A percentile compares a stretch with the other conserved stretches of the same genome.
Evolutionary conservation across 306 rosid species (phyloP).

Genomic region (Cicer bijugum): DNA sequence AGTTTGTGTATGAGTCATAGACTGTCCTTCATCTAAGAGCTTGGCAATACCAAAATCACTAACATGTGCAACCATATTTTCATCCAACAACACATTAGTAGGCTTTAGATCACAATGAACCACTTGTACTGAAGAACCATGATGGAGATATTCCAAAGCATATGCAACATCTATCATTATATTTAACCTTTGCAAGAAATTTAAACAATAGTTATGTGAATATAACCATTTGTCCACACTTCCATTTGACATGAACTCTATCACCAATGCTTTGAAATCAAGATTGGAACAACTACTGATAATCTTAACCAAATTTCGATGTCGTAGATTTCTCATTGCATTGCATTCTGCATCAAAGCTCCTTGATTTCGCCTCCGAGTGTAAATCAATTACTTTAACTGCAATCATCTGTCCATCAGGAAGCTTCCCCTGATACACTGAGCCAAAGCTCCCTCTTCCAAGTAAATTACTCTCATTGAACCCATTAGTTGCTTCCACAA

Average conservation of each 20-base stretch:
- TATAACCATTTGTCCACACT: slow-evolving; percentile 41
- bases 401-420: slow-evolving; percentile 35
- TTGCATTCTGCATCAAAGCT: slow-evolving; percentile 44
- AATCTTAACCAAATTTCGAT: slow-evolving; percentile 38
- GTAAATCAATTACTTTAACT: slow-evolving; percentile 37
- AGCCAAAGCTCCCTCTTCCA: slow-evolving; percentile 45
- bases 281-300: slow-evolving; percentile 40
- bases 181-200: slow-evolving; percentile 34
- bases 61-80: slow-evolving; percentile 50
- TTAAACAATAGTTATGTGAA: slow-evolving; percentile 27
- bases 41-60: slow-evolving; percentile 52
- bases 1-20: slow-evolving; percentile 41
- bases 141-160: slow-evolving; percentile 54
- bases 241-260: slow-evolving; percentile 42
- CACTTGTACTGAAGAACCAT: slow-evolving; percentile 38
- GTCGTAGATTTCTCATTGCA: slow-evolving; percentile 44
- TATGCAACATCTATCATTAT: slow-evolving; percentile 44
- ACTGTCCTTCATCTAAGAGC: slow-evolving; percentile 50
- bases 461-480: slow-evolving; percentile 38
- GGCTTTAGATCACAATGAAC: slow-evolving; percentile 60
- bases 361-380: slow-evolving; percentile 16
- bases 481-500: slow-evolving; percentile 27
- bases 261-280: slow-evolving; percentile 41
- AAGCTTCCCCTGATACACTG: slow-evolving; percentile 40
- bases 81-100: slow-evolving; percentile 51